These are phyloP conservation scores for Starmera caribaea DNA, from an alignment of 805 yeast genomes.

Conservation along the genomic window DNA sequence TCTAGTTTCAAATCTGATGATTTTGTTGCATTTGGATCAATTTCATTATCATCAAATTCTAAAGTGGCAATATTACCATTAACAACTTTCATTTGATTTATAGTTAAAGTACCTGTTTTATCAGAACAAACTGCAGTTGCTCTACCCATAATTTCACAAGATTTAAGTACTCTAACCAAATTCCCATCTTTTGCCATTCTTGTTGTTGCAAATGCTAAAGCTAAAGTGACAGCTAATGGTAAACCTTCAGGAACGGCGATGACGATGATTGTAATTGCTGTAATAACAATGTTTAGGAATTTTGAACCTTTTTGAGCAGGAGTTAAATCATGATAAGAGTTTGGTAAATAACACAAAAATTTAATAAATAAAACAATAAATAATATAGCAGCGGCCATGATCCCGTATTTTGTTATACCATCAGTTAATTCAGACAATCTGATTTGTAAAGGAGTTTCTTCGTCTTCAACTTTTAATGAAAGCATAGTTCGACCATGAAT, in stretches of 20 bases:
- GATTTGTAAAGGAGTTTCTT: constrained; percentile 81
- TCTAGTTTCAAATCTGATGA: constrained; percentile 10
- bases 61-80: constrained; percentile 55
- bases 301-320: constrained; percentile 75
- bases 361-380: constrained; percentile 73
- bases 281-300: constrained; percentile 78
- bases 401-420: constrained; percentile 92
- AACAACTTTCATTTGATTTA: constrained; percentile 87
- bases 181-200: constrained; percentile 97
- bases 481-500: constrained; percentile 88
- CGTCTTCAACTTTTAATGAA: constrained; percentile 65
- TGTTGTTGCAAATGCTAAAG: constrained; percentile 95
- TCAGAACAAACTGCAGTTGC: constrained; percentile 97
- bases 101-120: constrained; percentile 95
- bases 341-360: constrained; percentile 54
- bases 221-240: constrained; percentile 94
- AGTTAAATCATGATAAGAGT: constrained; percentile 33
- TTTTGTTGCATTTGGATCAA: constrained; percentile 4
- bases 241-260: constrained; percentile 99
- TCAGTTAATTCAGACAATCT: constrained; percentile 78
- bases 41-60: constrained; percentile 41
- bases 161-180: constrained; percentile 83
- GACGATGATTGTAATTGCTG: constrained; percentile 86
- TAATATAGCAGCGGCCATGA: constrained; percentile 72
- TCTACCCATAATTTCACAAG: constrained; percentile 98